phyloP scores from a whole-genome alignment of 2,329 filamentous ascomycete genomes.

The Triangularia verruculosa region DNA sequence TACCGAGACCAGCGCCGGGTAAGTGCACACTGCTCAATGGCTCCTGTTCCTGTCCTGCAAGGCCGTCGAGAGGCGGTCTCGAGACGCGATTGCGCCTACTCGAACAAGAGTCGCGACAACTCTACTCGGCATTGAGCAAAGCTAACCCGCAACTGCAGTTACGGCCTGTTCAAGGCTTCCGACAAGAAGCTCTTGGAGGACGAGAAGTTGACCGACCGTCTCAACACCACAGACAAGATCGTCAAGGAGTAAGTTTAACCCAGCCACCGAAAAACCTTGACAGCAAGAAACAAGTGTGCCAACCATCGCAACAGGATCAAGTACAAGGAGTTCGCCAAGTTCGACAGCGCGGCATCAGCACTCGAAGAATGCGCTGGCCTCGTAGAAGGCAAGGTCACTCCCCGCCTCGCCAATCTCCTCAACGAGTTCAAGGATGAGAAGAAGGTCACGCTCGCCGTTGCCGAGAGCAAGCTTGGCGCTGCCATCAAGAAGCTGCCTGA shows the following conservation, averaged over 20 bases:
- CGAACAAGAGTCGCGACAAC: not conserved
- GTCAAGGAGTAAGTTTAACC: slow-evolving; percentile 70
- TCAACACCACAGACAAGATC: slow-evolving; percentile 77
- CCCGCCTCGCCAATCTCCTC: slow-evolving; percentile 77
- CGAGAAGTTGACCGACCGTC: slow-evolving; percentile 72
- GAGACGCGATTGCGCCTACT: not conserved
- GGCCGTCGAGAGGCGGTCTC: not conserved
- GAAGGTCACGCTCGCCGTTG: slow-evolving; percentile 91
- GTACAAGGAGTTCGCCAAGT: slow-evolving; percentile 96
- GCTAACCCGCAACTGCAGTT: slow-evolving; percentile 52
- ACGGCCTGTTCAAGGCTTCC: slow-evolving; percentile 96
- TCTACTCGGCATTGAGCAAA: not conserved
- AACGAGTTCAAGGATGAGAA: slow-evolving; percentile 94
- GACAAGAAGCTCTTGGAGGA: slow-evolving; percentile 97
- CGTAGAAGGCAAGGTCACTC: slow-evolving; percentile 91
- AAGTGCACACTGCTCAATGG: slow-evolving; percentile 37
- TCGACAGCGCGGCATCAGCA: slow-evolving; percentile 86
- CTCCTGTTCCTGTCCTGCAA: not conserved
- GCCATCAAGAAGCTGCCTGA: slow-evolving; percentile 90
- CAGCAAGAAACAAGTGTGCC: slow-evolving; percentile 17
- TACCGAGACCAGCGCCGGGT: slow-evolving; percentile 84
- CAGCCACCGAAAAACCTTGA: not conserved
- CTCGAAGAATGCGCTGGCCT: slow-evolving; percentile 86
- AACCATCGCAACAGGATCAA: slow-evolving; percentile 62
- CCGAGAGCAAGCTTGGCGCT: slow-evolving; percentile 86